Conservation (phyloP, 768 basidiomycete species). For the Leccinum rimulosum region DNA sequence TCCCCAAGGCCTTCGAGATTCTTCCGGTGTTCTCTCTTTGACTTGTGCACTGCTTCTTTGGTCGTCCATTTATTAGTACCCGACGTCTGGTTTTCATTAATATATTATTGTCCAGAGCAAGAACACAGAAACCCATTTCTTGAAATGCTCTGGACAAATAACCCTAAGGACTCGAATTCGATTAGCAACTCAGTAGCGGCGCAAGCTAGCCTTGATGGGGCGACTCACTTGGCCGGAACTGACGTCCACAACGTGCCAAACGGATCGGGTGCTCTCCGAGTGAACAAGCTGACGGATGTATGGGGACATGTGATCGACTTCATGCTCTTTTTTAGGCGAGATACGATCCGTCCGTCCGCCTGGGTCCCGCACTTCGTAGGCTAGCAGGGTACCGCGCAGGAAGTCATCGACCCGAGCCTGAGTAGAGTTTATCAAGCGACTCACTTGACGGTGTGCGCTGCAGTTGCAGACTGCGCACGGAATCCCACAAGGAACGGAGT, state of each 20-base stretch:
- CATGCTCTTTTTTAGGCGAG: slow-evolving; percentile 77
- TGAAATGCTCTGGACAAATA: slow-evolving; percentile 56
- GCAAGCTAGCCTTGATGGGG: not conserved
- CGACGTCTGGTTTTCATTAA: slow-evolving; percentile 51
- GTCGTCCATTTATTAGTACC: slow-evolving; percentile 51
- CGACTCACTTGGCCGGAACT: slow-evolving; percentile 68
- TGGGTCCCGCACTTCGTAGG: slow-evolving; percentile 4
- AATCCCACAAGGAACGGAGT: slow-evolving; percentile 21
- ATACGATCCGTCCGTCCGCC: slow-evolving; percentile 42
- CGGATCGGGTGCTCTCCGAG: slow-evolving; percentile 24
- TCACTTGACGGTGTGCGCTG: slow-evolving; percentile 20
- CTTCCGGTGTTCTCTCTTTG: slow-evolving; percentile 9
- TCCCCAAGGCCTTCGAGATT: not conserved
- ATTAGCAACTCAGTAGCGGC: not conserved
- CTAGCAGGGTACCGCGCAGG: slow-evolving; percentile 1
- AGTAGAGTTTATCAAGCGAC: not conserved
- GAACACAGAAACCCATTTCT: slow-evolving; percentile 42
- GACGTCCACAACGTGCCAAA: slow-evolving; percentile 60
- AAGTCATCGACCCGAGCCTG: not conserved
- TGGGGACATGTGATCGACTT: slow-evolving; percentile 61
- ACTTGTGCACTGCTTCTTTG: slow-evolving; percentile 20
- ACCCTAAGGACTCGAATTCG: slow-evolving; percentile 38
- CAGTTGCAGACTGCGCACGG: slow-evolving; percentile 26
- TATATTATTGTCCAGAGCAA: slow-evolving; percentile 57
- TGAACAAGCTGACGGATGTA: slow-evolving; percentile 43